phyloP scores from a whole-genome alignment of 352 stramenopile species.

The Phytophthora niederhauseri region DNA sequence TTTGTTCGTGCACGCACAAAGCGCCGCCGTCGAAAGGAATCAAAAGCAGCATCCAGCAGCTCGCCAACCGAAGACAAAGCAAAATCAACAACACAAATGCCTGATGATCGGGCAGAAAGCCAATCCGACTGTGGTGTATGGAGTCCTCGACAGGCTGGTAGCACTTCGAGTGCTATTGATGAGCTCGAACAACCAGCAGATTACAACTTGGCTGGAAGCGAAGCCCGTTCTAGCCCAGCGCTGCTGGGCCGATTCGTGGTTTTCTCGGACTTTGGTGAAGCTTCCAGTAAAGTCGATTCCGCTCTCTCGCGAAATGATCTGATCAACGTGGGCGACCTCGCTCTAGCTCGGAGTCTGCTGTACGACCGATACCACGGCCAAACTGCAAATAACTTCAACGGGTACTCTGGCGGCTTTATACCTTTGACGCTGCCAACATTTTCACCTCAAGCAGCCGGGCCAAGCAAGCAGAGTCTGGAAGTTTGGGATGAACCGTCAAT shows the following conservation, averaged over 20 bases:
- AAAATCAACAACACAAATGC: neutral
- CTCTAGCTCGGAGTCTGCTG: conserved; percentile 22
- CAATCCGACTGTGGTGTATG: neutral
- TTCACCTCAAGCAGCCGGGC: neutral
- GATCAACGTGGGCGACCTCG: conserved; percentile 30
- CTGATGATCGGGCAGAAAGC: neutral
- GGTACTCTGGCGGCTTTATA: conserved; percentile 12
- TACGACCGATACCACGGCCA: neutral
- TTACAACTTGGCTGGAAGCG: neutral
- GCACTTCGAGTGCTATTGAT: neutral
- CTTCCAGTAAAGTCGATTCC: neutral
- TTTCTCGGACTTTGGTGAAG: conserved; percentile 1
- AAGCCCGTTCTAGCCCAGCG: neutral
- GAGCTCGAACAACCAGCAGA: neutral
- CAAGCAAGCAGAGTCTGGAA: neutral
- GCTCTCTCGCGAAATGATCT: conserved; percentile 26
- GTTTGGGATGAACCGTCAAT: neutral
- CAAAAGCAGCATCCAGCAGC: neutral
- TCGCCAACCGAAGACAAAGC: neutral
- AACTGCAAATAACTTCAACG: neutral
- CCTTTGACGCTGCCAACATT: neutral
- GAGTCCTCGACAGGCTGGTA: neutral
- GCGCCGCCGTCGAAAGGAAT: neutral
- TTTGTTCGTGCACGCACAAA: neutral
- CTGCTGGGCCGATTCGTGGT: conserved; percentile 16